phyloP scores from a whole-genome alignment of 768 basidiomycete species.

The Tephrocybe sp. region DNA sequence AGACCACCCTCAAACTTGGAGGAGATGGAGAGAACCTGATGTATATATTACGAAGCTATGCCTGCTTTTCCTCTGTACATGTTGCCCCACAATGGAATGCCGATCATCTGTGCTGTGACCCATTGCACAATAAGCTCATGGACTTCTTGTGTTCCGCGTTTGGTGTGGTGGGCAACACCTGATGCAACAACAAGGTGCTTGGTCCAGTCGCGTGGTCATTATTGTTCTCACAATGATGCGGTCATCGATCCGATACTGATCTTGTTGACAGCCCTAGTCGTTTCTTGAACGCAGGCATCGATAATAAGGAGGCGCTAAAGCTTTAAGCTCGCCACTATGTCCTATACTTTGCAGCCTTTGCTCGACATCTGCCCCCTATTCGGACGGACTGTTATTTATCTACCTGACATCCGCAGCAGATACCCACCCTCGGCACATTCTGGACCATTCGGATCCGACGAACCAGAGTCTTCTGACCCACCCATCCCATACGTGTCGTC shows the following conservation, averaged over 20 bases:
- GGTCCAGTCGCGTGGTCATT: background rate
- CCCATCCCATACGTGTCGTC: background rate
- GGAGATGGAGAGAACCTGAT: background rate
- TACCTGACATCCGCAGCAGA: background rate
- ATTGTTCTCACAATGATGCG: background rate
- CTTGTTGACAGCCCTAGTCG: too few species aligned
- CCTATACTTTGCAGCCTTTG: too few species aligned
- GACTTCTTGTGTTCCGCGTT: background rate
- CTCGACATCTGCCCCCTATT: background rate
- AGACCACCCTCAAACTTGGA: background rate
- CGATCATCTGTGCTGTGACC: background rate
- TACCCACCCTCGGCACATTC: constrained; percentile 1
- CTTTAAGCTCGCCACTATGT: background rate
- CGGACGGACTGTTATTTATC: background rate
- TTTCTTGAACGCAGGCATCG: too few species aligned
- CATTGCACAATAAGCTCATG: background rate
- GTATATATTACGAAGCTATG: background rate
- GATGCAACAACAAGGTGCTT: constrained; percentile 10
- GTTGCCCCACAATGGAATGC: background rate
- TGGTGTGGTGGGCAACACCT: background rate
- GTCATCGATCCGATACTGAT: too few species aligned
- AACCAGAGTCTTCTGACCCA: constrained; percentile 21
- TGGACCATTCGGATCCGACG: constrained; percentile 9
- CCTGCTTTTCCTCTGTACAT: background rate
- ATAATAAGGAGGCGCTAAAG: background rate